Percentiles rank a stretch among this genome's conserved stretches.
phyloP scores from a whole-genome alignment of 73 alveolate species.

The Paramecium primaurelia region DNA sequence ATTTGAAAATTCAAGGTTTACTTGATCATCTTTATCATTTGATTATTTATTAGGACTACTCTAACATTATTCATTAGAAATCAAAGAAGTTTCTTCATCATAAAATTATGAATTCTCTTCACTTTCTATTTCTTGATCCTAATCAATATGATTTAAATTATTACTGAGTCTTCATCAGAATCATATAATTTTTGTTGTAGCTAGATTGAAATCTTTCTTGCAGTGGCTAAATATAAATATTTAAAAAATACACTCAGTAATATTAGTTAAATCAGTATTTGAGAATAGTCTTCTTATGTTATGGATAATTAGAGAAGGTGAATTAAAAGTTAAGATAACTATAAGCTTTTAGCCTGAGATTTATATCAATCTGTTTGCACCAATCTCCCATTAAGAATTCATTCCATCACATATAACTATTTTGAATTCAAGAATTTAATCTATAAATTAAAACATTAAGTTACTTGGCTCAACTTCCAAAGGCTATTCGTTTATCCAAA shows the following conservation, averaged over 20 bases:
- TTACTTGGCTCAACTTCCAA: constrained; percentile 29
- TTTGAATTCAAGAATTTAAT: background rate
- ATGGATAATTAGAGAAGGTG: background rate
- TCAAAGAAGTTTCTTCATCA: background rate
- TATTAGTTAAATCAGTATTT: background rate
- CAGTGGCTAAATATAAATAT: background rate
- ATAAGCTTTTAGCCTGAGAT: background rate
- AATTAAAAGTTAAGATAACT: background rate
- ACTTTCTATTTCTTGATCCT: constrained; percentile 24
- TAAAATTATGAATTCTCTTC: background rate
- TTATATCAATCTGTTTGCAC: background rate
- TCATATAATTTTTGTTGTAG: background rate
- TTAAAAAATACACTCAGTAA: background rate
- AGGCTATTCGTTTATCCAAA: constrained; percentile 28
- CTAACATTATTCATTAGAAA: background rate
- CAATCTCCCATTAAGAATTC: background rate
- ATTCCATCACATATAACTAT: background rate
- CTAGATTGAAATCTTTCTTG: background rate
- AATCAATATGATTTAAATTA: background rate
- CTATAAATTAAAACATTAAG: background rate
- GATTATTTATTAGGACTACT: background rate
- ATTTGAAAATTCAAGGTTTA: background rate
- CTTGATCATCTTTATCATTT: background rate
- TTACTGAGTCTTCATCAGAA: background rate
- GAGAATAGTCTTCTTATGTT: background rate